These are phyloP conservation scores for Rhinocladiella mackenziei DNA, from an alignment of 2,329 filamentous ascomycete genomes.

Conservation along the genomic window DNA sequence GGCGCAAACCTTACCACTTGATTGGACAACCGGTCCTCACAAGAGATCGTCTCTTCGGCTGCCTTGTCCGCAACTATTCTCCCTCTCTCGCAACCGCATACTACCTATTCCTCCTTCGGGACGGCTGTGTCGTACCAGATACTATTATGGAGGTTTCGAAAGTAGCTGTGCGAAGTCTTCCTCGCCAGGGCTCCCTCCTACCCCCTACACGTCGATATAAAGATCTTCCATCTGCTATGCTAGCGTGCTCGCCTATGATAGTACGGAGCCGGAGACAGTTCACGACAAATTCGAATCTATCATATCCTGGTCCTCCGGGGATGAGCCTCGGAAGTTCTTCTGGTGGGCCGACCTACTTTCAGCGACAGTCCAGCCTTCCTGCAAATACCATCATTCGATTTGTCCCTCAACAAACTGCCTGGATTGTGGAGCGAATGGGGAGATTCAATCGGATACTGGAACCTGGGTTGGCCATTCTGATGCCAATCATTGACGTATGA, in stretches of 20 bases:
- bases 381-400: conserved; percentile 94
- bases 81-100: neutral
- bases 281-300: conserved; percentile 14
- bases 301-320: conserved; percentile 33
- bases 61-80: neutral
- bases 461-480: conserved; percentile 81
- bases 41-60: conserved; percentile 3
- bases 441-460: conserved; percentile 92
- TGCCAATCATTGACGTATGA: conserved; percentile 73
- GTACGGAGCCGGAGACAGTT: conserved; percentile 28
- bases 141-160: conserved; percentile 17
- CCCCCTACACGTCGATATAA: conserved; percentile 7
- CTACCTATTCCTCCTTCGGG: neutral
- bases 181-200: conserved; percentile 8
- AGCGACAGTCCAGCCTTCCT: conserved; percentile 63
- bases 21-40: neutral
- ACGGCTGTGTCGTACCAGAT: neutral
- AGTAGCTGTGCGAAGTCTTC: conserved; percentile 10
- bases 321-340: conserved; percentile 34
- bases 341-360: conserved; percentile 70
- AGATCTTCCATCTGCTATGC: conserved; percentile 6
- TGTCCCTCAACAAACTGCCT: conserved; percentile 98
- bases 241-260: conserved; percentile 26
- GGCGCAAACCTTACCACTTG: neutral
- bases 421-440: conserved; percentile 99